Conservation (phyloP, 2,329 filamentous ascomycete genomes). For the Venturiaceae sp. region DNA sequence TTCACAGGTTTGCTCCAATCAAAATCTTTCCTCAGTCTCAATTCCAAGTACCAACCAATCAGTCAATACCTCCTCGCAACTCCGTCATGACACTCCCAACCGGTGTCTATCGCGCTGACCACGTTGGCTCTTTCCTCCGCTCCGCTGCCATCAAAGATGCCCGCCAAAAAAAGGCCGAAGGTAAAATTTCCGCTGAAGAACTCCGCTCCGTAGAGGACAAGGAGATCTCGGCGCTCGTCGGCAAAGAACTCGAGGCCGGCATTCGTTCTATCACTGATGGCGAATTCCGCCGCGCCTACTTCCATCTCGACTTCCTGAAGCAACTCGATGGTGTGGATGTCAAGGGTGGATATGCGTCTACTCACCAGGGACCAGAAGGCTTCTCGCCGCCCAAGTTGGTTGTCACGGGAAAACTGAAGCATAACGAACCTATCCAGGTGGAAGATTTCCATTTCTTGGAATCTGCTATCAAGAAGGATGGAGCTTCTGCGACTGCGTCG, state of each 20-base stretch:
- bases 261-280: slow-evolving; percentile 58
- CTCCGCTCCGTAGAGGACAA: slow-evolving; percentile 54
- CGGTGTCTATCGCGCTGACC: slow-evolving; percentile 52
- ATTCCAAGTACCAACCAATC: background rate
- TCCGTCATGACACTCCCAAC: slow-evolving; percentile 24
- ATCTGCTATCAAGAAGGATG: slow-evolving; percentile 29
- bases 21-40: background rate
- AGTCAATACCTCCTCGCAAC: background rate
- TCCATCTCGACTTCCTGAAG: slow-evolving; percentile 50
- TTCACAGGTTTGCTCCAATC: background rate
- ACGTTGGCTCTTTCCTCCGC: slow-evolving; percentile 61
- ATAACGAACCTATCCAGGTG: slow-evolving; percentile 45
- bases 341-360: slow-evolving; percentile 34
- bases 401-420: slow-evolving; percentile 43
- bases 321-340: slow-evolving; percentile 45
- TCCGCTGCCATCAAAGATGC: slow-evolving; percentile 52
- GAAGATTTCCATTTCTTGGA: slow-evolving; percentile 47
- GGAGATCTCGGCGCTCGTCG: slow-evolving; percentile 55
- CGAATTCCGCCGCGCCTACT: slow-evolving; percentile 52
- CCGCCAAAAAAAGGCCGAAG: slow-evolving; percentile 34
- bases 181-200: slow-evolving; percentile 34
- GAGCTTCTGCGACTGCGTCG: slow-evolving; percentile 26
- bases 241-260: slow-evolving; percentile 53
- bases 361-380: slow-evolving; percentile 36
- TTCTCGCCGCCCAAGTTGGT: slow-evolving; percentile 44